Conservation (phyloP, 257 asterid species). For the Datura wrightii region DNA sequence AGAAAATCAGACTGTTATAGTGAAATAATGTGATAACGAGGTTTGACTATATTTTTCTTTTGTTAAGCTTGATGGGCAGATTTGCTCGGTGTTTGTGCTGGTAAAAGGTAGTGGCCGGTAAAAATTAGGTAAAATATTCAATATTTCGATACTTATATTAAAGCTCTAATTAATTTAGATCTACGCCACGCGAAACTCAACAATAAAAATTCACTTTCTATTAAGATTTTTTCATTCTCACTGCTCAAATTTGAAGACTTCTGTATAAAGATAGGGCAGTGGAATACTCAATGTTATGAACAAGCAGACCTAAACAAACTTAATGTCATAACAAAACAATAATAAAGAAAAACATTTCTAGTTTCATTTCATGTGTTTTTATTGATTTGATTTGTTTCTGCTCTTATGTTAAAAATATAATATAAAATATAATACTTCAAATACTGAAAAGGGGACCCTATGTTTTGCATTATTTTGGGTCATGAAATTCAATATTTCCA, state of each 20-base stretch:
- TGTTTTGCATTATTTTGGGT: conserved; percentile 6
- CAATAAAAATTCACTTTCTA: no score
- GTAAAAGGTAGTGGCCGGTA: no score
- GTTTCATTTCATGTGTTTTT: conserved; percentile 1
- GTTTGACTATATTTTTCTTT: no score
- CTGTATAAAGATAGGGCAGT: no score
- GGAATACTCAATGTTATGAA: neutral
- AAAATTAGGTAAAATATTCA: no score
- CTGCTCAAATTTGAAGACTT: no score
- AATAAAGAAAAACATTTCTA: neutral
- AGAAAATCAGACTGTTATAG: no score
- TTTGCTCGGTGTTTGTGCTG: neutral
- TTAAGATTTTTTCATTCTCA: no score
- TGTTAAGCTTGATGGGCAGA: neutral
- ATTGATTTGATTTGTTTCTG: conserved; percentile 12
- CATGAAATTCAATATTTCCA: conserved; percentile 1
- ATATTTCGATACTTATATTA: no score
- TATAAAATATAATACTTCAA: neutral
- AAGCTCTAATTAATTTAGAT: no score
- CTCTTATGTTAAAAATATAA: neutral
- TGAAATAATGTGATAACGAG: no score
- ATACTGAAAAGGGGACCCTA: neutral
- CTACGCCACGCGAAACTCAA: no score
- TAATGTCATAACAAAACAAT: neutral
- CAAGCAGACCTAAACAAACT: neutral